Evolutionary conservation across 1,284 basidiomycete species (phyloP).

Genomic region (Moesziomyces sp.): DNA sequence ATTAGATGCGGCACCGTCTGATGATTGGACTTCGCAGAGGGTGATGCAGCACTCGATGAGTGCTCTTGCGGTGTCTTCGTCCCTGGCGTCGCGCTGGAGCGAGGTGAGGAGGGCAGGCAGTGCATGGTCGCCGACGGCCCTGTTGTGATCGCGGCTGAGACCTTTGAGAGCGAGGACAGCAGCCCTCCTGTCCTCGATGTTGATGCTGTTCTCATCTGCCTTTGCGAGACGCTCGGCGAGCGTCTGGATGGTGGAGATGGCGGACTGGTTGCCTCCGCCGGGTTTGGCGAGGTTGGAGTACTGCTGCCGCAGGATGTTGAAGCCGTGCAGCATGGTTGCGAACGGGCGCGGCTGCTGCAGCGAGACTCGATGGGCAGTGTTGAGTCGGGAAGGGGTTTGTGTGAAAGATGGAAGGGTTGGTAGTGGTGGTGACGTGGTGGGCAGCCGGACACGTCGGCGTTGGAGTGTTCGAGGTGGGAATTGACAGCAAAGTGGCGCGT

Average conservation of each 20-base stretch:
- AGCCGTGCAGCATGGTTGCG: slow-evolving; percentile 63
- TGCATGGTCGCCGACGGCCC: slow-evolving; percentile 67
- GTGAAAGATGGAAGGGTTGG: no score
- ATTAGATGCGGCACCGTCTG: slow-evolving; percentile 8
- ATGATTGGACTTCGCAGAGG: slow-evolving; percentile 52
- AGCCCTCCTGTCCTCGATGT: slow-evolving; percentile 81
- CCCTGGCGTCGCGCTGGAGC: slow-evolving; percentile 48
- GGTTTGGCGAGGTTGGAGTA: slow-evolving; percentile 63
- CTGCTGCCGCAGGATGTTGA: slow-evolving; percentile 64
- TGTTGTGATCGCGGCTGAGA: slow-evolving; percentile 87
- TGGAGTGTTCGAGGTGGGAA: no score
- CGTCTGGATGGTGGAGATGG: slow-evolving; percentile 83
- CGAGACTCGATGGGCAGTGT: neutral
- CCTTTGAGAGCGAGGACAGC: slow-evolving; percentile 92
- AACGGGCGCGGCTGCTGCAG: slow-evolving; percentile 1
- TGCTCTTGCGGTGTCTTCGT: slow-evolving; percentile 58
- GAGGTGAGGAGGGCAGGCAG: slow-evolving; percentile 51
- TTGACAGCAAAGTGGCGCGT: no score
- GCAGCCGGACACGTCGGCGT: no score
- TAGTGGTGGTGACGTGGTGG: no score
- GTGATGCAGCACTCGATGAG: slow-evolving; percentile 58
- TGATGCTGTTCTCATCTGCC: slow-evolving; percentile 28
- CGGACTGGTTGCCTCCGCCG: slow-evolving; percentile 73
- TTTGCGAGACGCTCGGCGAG: slow-evolving; percentile 82
- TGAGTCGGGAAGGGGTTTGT: neutral